Conservation (phyloP, 2,329 filamentous ascomycete species). For the Exutisphaerella laricina region DNA sequence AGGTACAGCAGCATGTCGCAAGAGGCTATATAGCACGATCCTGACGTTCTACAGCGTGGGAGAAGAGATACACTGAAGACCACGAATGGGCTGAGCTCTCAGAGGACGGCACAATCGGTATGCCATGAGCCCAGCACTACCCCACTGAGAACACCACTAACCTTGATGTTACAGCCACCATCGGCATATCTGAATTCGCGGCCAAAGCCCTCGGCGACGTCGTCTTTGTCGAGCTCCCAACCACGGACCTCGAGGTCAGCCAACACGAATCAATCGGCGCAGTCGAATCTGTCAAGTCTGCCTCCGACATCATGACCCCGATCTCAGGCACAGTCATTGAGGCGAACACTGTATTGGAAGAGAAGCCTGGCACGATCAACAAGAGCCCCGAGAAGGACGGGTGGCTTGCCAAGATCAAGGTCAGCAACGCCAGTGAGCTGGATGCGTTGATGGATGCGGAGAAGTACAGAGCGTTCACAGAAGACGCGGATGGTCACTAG, state of each 20-base stretch:
- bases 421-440: constrained; percentile 64
- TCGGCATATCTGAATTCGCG: constrained; percentile 87
- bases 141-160: constrained; percentile 10
- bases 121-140: constrained; percentile 2
- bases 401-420: constrained; percentile 86
- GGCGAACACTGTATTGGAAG: constrained; percentile 69
- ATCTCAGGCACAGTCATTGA: constrained; percentile 70
- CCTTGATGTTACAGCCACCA: constrained; percentile 46
- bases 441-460: constrained; percentile 71
- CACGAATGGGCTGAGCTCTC: constrained; percentile 97
- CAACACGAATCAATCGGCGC: constrained; percentile 84
- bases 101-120: constrained; percentile 74
- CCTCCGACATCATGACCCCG: constrained; percentile 93
- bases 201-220: constrained; percentile 91
- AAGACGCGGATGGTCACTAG: constrained; percentile 34
- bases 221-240: constrained; percentile 92
- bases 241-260: constrained; percentile 59
- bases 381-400: constrained; percentile 80
- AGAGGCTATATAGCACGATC: not conserved
- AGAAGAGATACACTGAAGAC: constrained; percentile 89
- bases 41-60: constrained; percentile 44
- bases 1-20: constrained; percentile 17
- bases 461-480: constrained; percentile 71
- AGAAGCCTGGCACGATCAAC: constrained; percentile 84
- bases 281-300: constrained; percentile 96